phyloP scores from a whole-genome alignment of 1,139 yeast species.

The Pichia norvegensis region DNA sequence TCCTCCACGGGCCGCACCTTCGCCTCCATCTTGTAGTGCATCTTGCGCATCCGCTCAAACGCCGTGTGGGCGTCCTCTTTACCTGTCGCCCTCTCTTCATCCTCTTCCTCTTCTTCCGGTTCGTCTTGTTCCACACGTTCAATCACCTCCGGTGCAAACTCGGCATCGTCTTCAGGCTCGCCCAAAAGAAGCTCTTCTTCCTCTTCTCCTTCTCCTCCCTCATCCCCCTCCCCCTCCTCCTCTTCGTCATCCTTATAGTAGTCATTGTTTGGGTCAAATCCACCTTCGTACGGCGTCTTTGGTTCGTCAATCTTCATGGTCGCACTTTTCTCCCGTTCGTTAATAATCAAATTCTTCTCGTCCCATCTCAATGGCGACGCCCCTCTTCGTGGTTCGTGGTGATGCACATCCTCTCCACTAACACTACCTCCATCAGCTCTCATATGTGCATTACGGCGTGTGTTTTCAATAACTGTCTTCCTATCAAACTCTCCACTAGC shows the following conservation, averaged over 20 bases:
- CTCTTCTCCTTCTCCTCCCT: constrained; percentile 2
- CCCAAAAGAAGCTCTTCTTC: constrained; percentile 5
- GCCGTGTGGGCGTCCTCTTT: background rate
- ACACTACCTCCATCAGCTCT: background rate
- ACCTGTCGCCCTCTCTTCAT: constrained; percentile 24
- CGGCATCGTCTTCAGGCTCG: constrained; percentile 14
- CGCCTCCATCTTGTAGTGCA: constrained; percentile 1
- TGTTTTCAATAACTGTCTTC: constrained; percentile 39
- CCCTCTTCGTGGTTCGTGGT: background rate
- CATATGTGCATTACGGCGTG: constrained; percentile 34
- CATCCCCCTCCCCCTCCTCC: constrained; percentile 37
- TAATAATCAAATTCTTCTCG: constrained; percentile 55
- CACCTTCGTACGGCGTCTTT: constrained; percentile 94
- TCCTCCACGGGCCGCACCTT: background rate
- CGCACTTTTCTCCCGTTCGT: constrained; percentile 63
- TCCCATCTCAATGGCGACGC: constrained; percentile 58
- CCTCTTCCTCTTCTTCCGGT: constrained; percentile 42
- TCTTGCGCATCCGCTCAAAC: background rate
- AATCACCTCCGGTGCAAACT: constrained; percentile 21
- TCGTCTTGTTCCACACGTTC: constrained; percentile 32
- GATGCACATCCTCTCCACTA: background rate
- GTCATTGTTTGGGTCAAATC: constrained; percentile 76
- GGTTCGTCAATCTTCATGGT: constrained; percentile 92
- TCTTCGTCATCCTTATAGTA: constrained; percentile 73
- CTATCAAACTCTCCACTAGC: constrained; percentile 29